Conservation (phyloP, 2,329 filamentous ascomycete genomes). For the Penicillium concentricum region DNA sequence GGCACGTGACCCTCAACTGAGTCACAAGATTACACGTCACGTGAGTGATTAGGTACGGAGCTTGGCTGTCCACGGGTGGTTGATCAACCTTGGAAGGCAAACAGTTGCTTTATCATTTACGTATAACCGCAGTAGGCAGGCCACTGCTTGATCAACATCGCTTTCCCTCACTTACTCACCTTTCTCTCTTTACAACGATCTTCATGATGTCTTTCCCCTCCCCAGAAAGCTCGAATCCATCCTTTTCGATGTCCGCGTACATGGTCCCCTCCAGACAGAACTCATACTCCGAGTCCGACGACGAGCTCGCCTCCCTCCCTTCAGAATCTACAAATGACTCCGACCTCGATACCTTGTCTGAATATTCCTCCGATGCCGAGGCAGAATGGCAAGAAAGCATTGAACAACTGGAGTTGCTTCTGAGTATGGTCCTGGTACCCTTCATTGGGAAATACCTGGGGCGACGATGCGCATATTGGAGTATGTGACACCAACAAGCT, state of each 20-base stretch:
- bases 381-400: constrained; percentile 92
- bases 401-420: constrained; percentile 85
- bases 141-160: constrained; percentile 32
- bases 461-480: constrained; percentile 93
- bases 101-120: constrained; percentile 18
- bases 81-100: constrained; percentile 11
- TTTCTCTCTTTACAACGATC: background rate
- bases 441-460: constrained; percentile 95
- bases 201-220: constrained; percentile 33
- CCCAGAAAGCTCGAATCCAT: constrained; percentile 32
- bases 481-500: constrained; percentile 51
- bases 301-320: constrained; percentile 46
- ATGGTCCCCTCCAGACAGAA: constrained; percentile 38
- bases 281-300: constrained; percentile 32
- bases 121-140: constrained; percentile 34
- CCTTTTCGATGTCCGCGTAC: constrained; percentile 40
- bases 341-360: constrained; percentile 47
- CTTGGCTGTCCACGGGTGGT: constrained; percentile 4
- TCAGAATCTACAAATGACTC: constrained; percentile 41
- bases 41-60: background rate
- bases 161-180: constrained; percentile 5
- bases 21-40: constrained; percentile 11
- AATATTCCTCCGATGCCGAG: constrained; percentile 77
- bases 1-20: constrained; percentile 18
- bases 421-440: constrained; percentile 93